These are phyloP conservation scores for Aegilops bicornis DNA, from an alignment of 176 grass and related monocot genomes.

Conservation along the genomic window DNA sequence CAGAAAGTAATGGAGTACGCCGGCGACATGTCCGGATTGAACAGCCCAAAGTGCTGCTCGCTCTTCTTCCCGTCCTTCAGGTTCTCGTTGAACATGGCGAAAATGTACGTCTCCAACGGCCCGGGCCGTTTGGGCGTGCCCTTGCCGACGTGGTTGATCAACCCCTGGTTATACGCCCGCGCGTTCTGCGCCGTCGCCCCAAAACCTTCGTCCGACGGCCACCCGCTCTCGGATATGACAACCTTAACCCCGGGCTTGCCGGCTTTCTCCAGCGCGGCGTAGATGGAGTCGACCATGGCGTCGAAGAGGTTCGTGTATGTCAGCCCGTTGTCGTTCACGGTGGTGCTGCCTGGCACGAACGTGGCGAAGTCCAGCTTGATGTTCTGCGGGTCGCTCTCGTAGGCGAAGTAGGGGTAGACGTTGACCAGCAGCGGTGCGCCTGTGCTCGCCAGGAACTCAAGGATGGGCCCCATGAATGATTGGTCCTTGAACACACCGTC, in stretches of 20 bases:
- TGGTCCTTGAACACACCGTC: constrained; percentile 22
- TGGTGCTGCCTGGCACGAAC: constrained; percentile 38
- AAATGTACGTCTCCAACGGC: constrained; percentile 56
- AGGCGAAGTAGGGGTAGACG: constrained; percentile 79
- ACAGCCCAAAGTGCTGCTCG: constrained; percentile 68
- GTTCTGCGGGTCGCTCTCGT: not conserved
- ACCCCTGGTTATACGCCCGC: constrained; percentile 58
- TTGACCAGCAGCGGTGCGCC: constrained; percentile 69
- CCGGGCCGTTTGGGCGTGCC: constrained; percentile 59
- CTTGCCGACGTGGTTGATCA: constrained; percentile 50
- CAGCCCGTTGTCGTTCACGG: constrained; percentile 41
- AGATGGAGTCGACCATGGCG: constrained; percentile 58
- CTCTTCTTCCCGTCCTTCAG: not conserved
- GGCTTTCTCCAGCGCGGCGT: constrained; percentile 47
- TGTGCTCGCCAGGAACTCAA: constrained; percentile 33
- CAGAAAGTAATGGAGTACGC: constrained; percentile 47
- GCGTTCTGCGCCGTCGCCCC: constrained; percentile 48
- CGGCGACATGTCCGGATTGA: constrained; percentile 41
- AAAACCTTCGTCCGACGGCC: constrained; percentile 59
- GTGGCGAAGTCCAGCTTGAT: constrained; percentile 42
- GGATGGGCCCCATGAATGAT: constrained; percentile 25
- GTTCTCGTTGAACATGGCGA: constrained; percentile 88
- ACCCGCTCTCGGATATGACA: constrained; percentile 72
- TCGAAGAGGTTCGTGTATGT: constrained; percentile 58
- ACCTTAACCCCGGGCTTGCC: constrained; percentile 10